Evolutionary conservation across 371 early-diverging fungal genomes (phyloP), one percentile per base, ranked within the genome.

Genomic region (Haplosporangium sp.): DNA sequence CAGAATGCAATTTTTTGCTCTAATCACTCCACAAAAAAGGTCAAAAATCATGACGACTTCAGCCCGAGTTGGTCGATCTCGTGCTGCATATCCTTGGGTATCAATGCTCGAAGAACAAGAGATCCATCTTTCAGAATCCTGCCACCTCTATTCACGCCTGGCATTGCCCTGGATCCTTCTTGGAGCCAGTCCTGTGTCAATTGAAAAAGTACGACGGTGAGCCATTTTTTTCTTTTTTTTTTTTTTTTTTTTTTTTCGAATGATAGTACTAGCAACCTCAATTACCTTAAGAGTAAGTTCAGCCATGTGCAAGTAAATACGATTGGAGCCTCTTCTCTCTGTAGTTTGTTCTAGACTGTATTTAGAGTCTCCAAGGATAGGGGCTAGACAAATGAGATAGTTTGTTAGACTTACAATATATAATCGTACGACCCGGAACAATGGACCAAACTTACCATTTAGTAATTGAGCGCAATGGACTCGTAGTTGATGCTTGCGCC

Each of bases 401-500:
- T 58, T 7, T 9, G 44, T 3, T 13, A 48, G 39, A 19, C 3
- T 53, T 17, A 19, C 6, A 13, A 19, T 53, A 58, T 17, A 38
- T 38, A 39, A 8, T 4, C 37, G 13, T 38, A 1, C 59, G 8
- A n/a, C 17, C 5, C 17, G 2, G 13, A 8, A 8, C 38, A 4
- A 17, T 37, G 10, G 35, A 1, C 19, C 6, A 1, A 6, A 7
- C 56, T 48, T 61, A 77, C 77, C 77, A n/a, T 61, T 56, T 19
- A 77, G 34, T 20, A 72, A 3, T n/a, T 77, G 64, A 5, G 77
- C 72, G 20, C 77, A 77, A 37, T 77, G 77, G n/a, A 77, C 64
- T 19, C 77, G 72, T 7, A 77, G 39, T 34, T 77, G 77, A 52
- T 77, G 77, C n/a, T 77, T 77, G 9, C 77, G 72, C 3, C 77